Percentiles rank a stretch among this genome's conserved stretches.
Evolutionary conservation across 83 land plant genomes (phyloP).

Genomic region (Larix sibirica): DNA sequence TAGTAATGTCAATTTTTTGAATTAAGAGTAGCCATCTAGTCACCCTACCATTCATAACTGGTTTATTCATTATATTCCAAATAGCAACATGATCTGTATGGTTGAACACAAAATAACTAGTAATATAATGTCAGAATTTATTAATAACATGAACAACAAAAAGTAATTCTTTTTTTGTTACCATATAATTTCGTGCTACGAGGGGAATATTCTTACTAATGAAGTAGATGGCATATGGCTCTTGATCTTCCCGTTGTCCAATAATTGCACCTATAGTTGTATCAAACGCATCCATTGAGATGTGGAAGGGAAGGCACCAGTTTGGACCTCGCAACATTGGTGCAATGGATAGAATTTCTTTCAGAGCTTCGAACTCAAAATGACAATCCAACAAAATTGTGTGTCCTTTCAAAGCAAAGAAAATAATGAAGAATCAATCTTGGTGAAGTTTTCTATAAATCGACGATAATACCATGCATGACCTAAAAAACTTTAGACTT

Average conservation of each 20-base stretch:
- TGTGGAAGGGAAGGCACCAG: background rate
- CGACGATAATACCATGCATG: background rate
- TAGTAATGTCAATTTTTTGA: background rate
- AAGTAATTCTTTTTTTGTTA: background rate
- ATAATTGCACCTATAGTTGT: background rate
- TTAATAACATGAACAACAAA: background rate
- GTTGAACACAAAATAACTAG: background rate
- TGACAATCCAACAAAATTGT: background rate
- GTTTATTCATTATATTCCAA: background rate
- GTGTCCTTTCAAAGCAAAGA: background rate
- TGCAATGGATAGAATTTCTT: background rate
- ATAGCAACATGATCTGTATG: background rate
- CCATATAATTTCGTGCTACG: no score
- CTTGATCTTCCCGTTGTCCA: background rate
- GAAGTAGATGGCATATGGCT: background rate
- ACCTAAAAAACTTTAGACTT: background rate
- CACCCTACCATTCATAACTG: background rate
- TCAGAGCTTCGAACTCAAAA: no score
- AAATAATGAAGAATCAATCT: background rate
- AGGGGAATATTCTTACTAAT: no score
- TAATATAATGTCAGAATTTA: background rate
- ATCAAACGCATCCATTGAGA: no score
- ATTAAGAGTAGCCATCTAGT: background rate
- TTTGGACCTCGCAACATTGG: background rate
- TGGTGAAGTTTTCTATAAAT: no score